Base-by-base conservation (phyloP, 2,329 filamentous ascomycete species). In the Cadophora luteo-olivacea region DNA sequence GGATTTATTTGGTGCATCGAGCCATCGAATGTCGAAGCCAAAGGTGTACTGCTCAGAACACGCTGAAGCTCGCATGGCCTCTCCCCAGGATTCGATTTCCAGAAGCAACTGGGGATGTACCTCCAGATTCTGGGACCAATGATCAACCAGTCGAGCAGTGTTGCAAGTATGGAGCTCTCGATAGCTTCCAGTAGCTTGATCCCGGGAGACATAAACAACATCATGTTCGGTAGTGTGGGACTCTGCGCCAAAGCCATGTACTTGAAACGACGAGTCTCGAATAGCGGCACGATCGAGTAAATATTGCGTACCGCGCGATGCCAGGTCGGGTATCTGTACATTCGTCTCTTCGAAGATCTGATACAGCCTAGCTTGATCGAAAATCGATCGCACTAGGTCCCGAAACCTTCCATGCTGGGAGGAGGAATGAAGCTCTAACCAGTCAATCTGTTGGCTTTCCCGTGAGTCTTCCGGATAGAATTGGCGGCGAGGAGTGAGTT, bases 391-490 rank as follows among this genome's bases (percentile, higher is more conserved):
- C 19, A 52, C 33, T 0, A 19, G 5, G 19, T 22, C 19, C 16
- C 19, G 19, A 48, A 67, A 67, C 8, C 14, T 12, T 33, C 22
- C 32, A 38, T 67, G 65, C 41, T 67, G 65, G 14, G 49, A 58
- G 9, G 57, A 29, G 19, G 58, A 16, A 19, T 49, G 48, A 48
- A 63, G 25, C 9, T 49, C 36, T 33, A 25, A 89, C 67, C 69
- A 68, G 19, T 8, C 25, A 24, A 85, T 78, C 0, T 57, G 78
- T 67, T 88, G 82, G 84, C 87, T 87, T 0, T 78, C 76, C 8
- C 72, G 69, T 8, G 78, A 19, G 9, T 82, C 33, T 7, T 0
- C 6, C 0, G 0, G 84, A 82, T 86, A 87, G 65, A 80, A 87
- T 0, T 29, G n/a, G 54, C 84, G 75, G 1, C 6, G 16, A 0